Conservation (phyloP, 768 basidiomycete species). For the Collybia sp. region DNA sequence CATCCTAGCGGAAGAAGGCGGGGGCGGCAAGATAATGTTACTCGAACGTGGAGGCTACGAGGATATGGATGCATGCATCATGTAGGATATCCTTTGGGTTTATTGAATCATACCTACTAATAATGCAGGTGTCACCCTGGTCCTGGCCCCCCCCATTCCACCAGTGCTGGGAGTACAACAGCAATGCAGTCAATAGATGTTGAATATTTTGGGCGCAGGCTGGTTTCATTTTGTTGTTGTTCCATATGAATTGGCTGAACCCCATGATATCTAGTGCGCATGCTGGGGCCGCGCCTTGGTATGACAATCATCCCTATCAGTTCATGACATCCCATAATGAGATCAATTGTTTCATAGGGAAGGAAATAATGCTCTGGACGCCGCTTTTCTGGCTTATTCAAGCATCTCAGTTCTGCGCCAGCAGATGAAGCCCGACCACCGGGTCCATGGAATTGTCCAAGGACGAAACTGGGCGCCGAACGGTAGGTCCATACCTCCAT, state of each 20-base stretch:
- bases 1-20: slow-evolving; percentile 65
- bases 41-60: slow-evolving; percentile 73
- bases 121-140: slow-evolving; percentile 67
- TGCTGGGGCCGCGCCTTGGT: slow-evolving; percentile 78
- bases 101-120: background rate
- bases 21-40: slow-evolving; percentile 73
- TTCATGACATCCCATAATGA: background rate
- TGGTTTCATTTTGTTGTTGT: slow-evolving; percentile 11
- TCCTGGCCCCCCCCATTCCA: slow-evolving; percentile 46
- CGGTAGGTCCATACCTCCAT: slow-evolving; percentile 33
- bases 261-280: slow-evolving; percentile 50
- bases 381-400: slow-evolving; percentile 81
- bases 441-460: slow-evolving; percentile 73
- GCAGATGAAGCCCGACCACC: slow-evolving; percentile 79
- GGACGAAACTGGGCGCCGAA: slow-evolving; percentile 69
- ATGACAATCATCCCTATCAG: slow-evolving; percentile 8
- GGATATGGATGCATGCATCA: slow-evolving; percentile 78
- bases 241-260: slow-evolving; percentile 3
- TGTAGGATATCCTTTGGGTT: slow-evolving; percentile 34
- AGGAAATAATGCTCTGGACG: slow-evolving; percentile 83
- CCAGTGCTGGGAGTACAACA: slow-evolving; percentile 47
- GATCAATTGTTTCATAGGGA: slow-evolving; percentile 40
- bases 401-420: slow-evolving; percentile 78
- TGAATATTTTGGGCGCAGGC: slow-evolving; percentile 76
- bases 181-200: slow-evolving; percentile 64